Base-by-base conservation (phyloP, 164 flowering plant species). In the Chimonanthus salicifolius region DNA sequence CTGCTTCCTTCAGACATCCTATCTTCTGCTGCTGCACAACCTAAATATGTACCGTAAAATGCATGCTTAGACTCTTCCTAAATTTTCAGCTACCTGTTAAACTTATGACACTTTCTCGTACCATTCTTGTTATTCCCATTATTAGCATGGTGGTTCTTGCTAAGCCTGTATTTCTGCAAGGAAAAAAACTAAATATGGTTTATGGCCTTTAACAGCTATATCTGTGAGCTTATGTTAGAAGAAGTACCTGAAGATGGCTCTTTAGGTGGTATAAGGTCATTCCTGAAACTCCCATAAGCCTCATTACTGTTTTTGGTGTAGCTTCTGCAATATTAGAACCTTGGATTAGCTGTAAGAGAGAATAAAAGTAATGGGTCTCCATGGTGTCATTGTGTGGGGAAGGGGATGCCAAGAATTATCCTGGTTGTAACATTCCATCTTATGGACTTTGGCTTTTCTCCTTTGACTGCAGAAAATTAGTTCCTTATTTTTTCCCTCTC, bases 281-380 rank as follows among this genome's bases (percentile, higher is more conserved):
- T 69, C 96, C 98, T 43, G 91, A 88, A 84, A 92, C 90, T 51
- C 97, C 97, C 98, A 94, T 92, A 43, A 89, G 89, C 80, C 89
- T 94, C 94, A 92, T 87, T n/a, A 94, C 93, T 68, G 94, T 85
- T 81, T 94, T 94, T 48, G 98, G 98, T 54, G 98, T 94, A 62
- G 98, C 98, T 80, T 94, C 98, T 94, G 88, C 78, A 84, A 75
- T 69, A 79, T 18, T 73, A 15, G 50, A 64, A 49, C 67, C 10
- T 69, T 49, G 65, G 68, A 77, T 77, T 58, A 77, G 78, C 44
- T 67, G 95, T 33, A 33, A 33, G 33, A 33, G 33, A 33, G 33
- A 33, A 33, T 33, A 33, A 33, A 33, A 33, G 33, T 33, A 33
- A 33, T 33, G 33, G 33, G 33, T 33, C 33, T 33, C 33, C 33